These are phyloP conservation scores for Gentiana straminea DNA, from an alignment of 257 asterid genomes.

Conservation along the genomic window DNA sequence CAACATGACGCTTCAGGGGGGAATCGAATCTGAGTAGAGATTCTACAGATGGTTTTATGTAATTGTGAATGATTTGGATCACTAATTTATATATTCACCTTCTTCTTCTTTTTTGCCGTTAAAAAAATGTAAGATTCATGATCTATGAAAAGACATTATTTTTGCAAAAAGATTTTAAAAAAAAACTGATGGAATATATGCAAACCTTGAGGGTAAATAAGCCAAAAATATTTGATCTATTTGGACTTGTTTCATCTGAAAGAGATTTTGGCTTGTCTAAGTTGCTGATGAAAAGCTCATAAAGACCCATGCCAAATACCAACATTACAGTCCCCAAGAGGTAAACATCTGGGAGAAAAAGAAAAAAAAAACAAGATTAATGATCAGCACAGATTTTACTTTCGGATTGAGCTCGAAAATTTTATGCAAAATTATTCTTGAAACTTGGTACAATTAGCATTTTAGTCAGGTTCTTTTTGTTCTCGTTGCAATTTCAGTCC, in stretches of 20 bases:
- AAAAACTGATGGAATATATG: background rate
- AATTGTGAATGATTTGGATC: no score
- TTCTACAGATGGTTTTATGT: no score
- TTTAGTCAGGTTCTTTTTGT: no score
- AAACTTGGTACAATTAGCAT: no score
- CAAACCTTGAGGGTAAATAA: conserved; percentile 74
- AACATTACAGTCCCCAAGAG: conserved; percentile 92
- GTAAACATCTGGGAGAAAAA: conserved; percentile 46
- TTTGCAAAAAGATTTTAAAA: background rate
- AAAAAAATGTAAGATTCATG: no score
- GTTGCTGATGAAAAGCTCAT: conserved; percentile 94
- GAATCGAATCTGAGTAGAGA: no score
- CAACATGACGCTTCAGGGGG: no score
- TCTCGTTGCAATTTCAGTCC: no score
- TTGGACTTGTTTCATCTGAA: conserved; percentile 31
- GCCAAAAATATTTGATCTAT: conserved; percentile 67
- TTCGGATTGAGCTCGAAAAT: background rate
- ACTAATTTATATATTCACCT: no score
- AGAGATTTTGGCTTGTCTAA: conserved; percentile 51
- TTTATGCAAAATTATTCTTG: background rate
- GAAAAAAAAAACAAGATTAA: background rate
- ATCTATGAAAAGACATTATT: no score
- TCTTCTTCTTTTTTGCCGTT: no score
- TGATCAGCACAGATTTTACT: background rate
- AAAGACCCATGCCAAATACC: conserved; percentile 93